Conservation (phyloP, 129 eudicot species). For the Solidago caesia region DNA sequence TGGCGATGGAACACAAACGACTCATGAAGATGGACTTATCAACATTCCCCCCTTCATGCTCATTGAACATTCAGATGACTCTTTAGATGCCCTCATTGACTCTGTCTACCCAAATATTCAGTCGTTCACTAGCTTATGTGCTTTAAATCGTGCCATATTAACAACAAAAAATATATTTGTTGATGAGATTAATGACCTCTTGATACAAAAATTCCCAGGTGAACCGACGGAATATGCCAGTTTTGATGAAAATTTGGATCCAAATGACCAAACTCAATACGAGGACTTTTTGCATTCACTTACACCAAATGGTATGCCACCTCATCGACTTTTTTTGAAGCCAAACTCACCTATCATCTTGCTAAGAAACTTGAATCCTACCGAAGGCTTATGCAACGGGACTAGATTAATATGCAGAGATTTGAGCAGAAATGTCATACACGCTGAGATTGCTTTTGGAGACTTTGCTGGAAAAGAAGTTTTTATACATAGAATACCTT, state of each 20-base stretch:
- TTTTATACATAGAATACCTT: constrained; percentile 17
- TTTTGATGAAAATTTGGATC: constrained; percentile 2
- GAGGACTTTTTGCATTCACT: constrained; percentile 16
- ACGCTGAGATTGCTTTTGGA: constrained; percentile 10
- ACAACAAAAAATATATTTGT: constrained; percentile 15
- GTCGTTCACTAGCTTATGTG: background rate
- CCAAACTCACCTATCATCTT: constrained; percentile 19
- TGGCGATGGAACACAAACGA: constrained; percentile 19
- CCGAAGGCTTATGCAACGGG: constrained; percentile 16
- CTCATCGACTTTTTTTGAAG: constrained; percentile 18
- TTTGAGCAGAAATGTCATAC: constrained; percentile 2
- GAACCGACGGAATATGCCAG: background rate
- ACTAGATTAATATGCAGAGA: constrained; percentile 22
- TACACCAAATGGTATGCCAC: constrained; percentile 14
- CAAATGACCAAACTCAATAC: constrained; percentile 10
- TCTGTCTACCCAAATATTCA: background rate
- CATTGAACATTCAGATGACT: background rate
- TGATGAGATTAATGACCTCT: constrained; percentile 18
- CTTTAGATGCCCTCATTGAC: background rate
- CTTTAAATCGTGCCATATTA: constrained; percentile 7
- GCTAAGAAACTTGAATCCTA: constrained; percentile 26
- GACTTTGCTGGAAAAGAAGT: constrained; percentile 1
- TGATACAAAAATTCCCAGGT: constrained; percentile 11
- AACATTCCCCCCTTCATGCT: background rate
- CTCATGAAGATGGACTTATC: background rate